Evolutionary conservation across 331 rosid species (phyloP), one percentile per base, ranked within the genome.

Genomic region (Spiraea crenata): DNA sequence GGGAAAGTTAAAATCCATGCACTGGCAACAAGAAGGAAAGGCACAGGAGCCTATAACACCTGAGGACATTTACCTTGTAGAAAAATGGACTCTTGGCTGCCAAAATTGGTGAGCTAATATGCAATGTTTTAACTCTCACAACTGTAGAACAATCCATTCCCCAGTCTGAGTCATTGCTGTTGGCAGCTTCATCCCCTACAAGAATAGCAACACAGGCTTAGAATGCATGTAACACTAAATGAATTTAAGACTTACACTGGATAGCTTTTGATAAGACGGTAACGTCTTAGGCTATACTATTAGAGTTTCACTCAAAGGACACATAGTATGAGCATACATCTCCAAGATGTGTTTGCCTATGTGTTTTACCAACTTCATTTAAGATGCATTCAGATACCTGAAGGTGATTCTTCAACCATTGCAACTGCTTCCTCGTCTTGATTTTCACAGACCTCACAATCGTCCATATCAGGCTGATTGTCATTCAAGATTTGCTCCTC

Each of bases 41-140:
- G 11, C 39, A 46, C 3, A 34, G 40, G 16, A 5, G 16, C 15
- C 39, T 5, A 68, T 16, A 47, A 5, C 39, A 54, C 44, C 51
- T 16, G 44, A n/a, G 12, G 14, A 39, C 17, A 9, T 16, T 20
- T 49, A 79, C 83, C 79, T 79, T 79, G 25, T 79, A 79, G 73
- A 79, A 95, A 75, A 89, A 95, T 14, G 99, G 98, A 75, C 99
- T 95, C 82, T 95, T 95, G 56, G 99, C 98, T 57, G 99, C 99
- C 90, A 95, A 76, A 78, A 95, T 95, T 56, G 98, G 99, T 68
- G 99, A 95, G 77, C 99, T 95, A 20, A 95, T 95, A 69, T 95
- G 96, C 58, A 95, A 73, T 25, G 90, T 86, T 83, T 82, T 95
- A 79, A 91, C 89, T 80, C 82, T 89, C 73, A 89, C 77, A 82